Base-by-base conservation (phyloP, 208 protist species). In the Acanthamoeba healyi region DNA sequence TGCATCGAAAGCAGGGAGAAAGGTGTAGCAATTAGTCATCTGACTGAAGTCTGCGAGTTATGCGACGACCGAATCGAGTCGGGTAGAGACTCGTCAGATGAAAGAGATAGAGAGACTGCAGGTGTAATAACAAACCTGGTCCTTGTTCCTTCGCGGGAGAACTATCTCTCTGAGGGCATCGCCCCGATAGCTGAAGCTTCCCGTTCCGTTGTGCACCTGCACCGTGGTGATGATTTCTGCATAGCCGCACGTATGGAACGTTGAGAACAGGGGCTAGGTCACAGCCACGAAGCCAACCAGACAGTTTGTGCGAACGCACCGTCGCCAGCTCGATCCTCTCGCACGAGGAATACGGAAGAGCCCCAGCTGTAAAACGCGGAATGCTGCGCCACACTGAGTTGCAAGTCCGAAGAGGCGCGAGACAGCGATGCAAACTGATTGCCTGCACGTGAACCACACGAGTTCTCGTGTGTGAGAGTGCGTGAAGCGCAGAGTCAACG, bases 331-430 rank as follows among this genome's bases (percentile, higher is more conserved):
- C 38, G 38, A 38, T 79, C 70, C 34, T 79, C 70, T 9, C 22
- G 5, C 38, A 79, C 70, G 40, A 79, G 70, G 70, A 79, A 79
- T 10, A 79, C 34, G 22, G 70, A 79, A 5, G 70, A 79, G 32
- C 70, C 70, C 70, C 70, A 79, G 40, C 38, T 49, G 70, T 49
- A 79, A 36, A 10, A 46, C 9, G 40, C 40, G 12, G 70, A 46
- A 14, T 79, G 70, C 22, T 26, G 70, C 4, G 70, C 17, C 70
- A 79, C 70, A 24, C 5, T 1, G 12, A 6, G 36, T 9, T 5
- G 4, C 6, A 17, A 12, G 34, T 44, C 36, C 19, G 29, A 17
- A 19, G 38, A 9, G 10, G 36, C 10, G n/a, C 65, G 70, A 26
- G 32, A 32, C 36, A 40, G 40, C 4, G 70, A 17, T 36, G 46